Evolutionary conservation across 1,284 basidiomycete genomes (phyloP).

Genomic region (Tilletia indica): DNA sequence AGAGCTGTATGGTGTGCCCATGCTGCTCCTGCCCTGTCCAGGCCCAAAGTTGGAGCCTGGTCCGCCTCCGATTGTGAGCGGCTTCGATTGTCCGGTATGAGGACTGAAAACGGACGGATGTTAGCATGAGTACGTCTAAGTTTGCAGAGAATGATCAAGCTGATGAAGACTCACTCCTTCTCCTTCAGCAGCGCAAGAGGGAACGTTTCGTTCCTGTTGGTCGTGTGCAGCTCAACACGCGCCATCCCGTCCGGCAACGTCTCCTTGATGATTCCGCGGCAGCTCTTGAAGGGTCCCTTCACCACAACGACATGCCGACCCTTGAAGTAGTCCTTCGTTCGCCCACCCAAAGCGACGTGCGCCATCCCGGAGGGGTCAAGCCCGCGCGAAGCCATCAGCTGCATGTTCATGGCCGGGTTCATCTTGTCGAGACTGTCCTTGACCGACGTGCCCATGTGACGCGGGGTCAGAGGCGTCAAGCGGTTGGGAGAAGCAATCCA

Average conservation of each 20-base stretch:
- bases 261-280: constrained; percentile 89
- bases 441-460: constrained; percentile 68
- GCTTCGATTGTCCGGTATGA: neutral
- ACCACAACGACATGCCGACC: constrained; percentile 77
- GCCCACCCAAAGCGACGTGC: constrained; percentile 17
- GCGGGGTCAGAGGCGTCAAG: constrained; percentile 67
- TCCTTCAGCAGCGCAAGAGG: constrained; percentile 76
- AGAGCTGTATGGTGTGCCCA: neutral
- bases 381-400: constrained; percentile 23
- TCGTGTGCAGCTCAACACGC: constrained; percentile 85
- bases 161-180: constrained; percentile 66
- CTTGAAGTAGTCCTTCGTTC: constrained; percentile 69
- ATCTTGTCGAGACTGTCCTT: constrained; percentile 34
- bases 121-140: constrained; percentile 42
- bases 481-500: constrained; percentile 70
- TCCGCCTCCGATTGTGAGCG: neutral
- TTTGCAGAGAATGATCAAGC: constrained; percentile 21
- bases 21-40: neutral
- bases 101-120: constrained; percentile 21
- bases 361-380: neutral
- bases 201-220: constrained; percentile 84
- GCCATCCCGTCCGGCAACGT: constrained; percentile 74
- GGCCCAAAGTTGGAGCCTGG: neutral
- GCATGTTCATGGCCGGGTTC: constrained; percentile 70
- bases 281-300: constrained; percentile 86